Evolutionary conservation across 306 rosid genomes (phyloP).

Genomic region (Vachellia collinsii): DNA sequence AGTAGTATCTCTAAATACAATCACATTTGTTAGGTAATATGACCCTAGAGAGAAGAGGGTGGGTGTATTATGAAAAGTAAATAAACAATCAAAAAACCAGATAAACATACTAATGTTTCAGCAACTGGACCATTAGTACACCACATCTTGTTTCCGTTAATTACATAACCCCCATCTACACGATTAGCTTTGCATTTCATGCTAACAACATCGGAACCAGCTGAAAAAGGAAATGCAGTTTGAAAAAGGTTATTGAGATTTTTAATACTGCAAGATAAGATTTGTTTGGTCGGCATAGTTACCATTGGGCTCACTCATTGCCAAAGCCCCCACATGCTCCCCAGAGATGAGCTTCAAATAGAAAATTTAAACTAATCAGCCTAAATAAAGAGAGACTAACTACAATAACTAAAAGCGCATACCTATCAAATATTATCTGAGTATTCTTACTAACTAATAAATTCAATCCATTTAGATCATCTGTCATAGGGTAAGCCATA

Average conservation of each 20-base stretch:
- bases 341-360: conserved; percentile 81
- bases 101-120: too few species aligned
- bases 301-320: conserved; percentile 98
- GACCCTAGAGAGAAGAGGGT: not conserved
- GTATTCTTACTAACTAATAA: conserved; percentile 22
- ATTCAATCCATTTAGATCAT: conserved; percentile 25
- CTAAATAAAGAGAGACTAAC: conserved; percentile 8
- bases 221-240: too few species aligned
- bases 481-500: conserved; percentile 16
- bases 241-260: conserved; percentile 27
- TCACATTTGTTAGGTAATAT: too few species aligned
- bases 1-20: too few species aligned
- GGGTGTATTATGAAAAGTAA: not conserved
- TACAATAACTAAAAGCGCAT: not conserved
- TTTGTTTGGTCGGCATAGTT: conserved; percentile 33
- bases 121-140: too few species aligned
- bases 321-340: conserved; percentile 96
- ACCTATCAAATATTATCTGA: conserved; percentile 8
- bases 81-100: not conserved
- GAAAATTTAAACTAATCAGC: conserved; percentile 36
- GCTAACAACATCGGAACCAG: too few species aligned
- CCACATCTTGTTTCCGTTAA: too few species aligned
- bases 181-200: too few species aligned
- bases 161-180: too few species aligned
- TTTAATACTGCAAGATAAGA: conserved; percentile 27